Base-by-base conservation (phyloP, 495 filamentous ascomycete species). In the Cercophora newfieldiana region DNA sequence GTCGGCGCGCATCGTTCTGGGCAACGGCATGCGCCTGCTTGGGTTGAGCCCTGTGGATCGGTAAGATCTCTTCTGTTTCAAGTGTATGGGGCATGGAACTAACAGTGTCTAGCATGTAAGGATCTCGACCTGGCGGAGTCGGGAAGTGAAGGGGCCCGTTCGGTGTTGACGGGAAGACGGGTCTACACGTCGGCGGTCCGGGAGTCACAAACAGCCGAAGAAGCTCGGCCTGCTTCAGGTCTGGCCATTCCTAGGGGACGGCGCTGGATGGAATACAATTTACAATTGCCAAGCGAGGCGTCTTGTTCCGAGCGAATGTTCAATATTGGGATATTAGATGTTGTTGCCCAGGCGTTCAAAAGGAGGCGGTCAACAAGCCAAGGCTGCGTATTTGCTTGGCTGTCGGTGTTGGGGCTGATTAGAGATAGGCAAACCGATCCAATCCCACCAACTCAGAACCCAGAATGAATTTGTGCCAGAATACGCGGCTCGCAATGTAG, bases 11-110 rank as follows among this genome's bases (percentile, higher is more conserved):
- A 88, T 88, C 59, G 91, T 96, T 0, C 76, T 97, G 62, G 79
- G 88, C 74, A 96, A 94, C 74, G 92, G 92, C 50, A 96, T 97
- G 93, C 82, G 83, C 56, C 75, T 96, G 71, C 80, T 96, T 63
- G 92, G 92, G 24, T 80, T 96, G 66, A 90, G 79, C 66, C 92
- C 92, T 28, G 89, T 95, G 58, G 83, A 90, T 64, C 84, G 92
- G 79, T 76, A 62, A 68, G 72, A 69, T 30, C 19, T 29, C 19
- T 8, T 29, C 48, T 12, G 21, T 50, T 2, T 37, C 7, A 22
- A 19, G 26, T 56, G 5, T n/a, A 29, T 7, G 24, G 10, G 10
- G 19, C 26, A n/a, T 50, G 29, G 64, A 63, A 57, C 61, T 70
- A 48, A 65, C 49, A 22, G 3, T 51, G 25, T 25, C 16, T 48